These are phyloP conservation scores for Durotheca rogersii DNA, from an alignment of 495 filamentous ascomycete genomes.

Conservation along the genomic window DNA sequence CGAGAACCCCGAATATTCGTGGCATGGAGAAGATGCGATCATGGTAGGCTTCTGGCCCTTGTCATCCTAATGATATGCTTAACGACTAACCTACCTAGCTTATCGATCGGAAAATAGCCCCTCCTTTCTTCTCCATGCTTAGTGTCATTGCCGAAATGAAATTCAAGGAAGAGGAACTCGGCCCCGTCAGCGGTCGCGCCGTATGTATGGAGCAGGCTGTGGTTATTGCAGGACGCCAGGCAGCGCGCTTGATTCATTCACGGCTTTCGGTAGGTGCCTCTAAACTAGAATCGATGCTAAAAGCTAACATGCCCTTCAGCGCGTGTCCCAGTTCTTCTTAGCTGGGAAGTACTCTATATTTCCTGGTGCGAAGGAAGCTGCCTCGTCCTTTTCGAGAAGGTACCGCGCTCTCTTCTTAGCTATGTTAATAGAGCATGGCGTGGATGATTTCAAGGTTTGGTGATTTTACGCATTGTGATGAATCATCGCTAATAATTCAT, in stretches of 20 bases:
- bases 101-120: slow-evolving; percentile 42
- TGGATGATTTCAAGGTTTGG: slow-evolving; percentile 38
- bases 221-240: slow-evolving; percentile 39
- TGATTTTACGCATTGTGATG: background rate
- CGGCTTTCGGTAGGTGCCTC: slow-evolving; percentile 36
- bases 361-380: slow-evolving; percentile 33
- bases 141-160: slow-evolving; percentile 36
- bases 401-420: slow-evolving; percentile 46
- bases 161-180: slow-evolving; percentile 8
- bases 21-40: slow-evolving; percentile 46
- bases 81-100: slow-evolving; percentile 11
- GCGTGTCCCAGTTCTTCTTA: slow-evolving; percentile 42
- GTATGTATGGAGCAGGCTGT: slow-evolving; percentile 43
- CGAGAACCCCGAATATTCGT: slow-evolving; percentile 29
- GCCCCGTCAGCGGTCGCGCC: slow-evolving; percentile 32
- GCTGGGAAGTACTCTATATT: slow-evolving; percentile 44
- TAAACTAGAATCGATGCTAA: background rate
- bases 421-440: slow-evolving; percentile 40
- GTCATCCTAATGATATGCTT: background rate
- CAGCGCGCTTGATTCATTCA: slow-evolving; percentile 43
- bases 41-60: slow-evolving; percentile 25
- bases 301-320: slow-evolving; percentile 28
- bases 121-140: slow-evolving; percentile 44
- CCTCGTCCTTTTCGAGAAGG: slow-evolving; percentile 31
- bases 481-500: slow-evolving; percentile 8